These are phyloP conservation scores for Cystofilobasidium capitatum DNA, from an alignment of 768 basidiomycete genomes.

Conservation along the genomic window DNA sequence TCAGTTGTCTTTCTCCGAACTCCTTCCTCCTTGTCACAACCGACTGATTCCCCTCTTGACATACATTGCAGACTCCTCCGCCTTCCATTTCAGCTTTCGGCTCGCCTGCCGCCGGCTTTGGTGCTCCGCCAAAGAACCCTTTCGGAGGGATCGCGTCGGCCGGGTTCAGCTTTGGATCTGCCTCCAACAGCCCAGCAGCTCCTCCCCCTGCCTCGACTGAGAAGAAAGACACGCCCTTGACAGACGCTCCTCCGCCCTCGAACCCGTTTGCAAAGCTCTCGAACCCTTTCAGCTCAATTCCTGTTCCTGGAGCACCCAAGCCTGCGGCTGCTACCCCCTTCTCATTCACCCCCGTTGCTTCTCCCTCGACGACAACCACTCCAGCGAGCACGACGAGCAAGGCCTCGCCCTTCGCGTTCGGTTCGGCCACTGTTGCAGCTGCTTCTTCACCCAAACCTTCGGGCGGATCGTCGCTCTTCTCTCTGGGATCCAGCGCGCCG, in stretches of 20 bases:
- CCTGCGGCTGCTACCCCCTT: conserved; percentile 3
- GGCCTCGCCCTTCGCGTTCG: conserved; percentile 1
- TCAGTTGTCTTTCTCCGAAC: not conserved
- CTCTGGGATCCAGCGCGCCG: not conserved
- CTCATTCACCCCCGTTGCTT: not conserved
- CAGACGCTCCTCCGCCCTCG: not conserved
- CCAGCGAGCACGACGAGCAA: not conserved
- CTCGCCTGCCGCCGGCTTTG: not conserved
- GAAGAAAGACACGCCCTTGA: not conserved
- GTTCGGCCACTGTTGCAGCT: not conserved
- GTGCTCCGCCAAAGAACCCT: conserved; percentile 1
- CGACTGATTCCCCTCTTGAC: not conserved
- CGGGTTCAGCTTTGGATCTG: conserved; percentile 13
- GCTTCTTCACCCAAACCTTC: not conserved
- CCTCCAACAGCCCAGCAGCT: conserved; percentile 7
- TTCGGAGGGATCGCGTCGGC: conserved; percentile 11
- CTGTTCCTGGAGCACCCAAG: conserved; percentile 15
- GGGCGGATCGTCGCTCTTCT: not conserved
- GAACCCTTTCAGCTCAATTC: conserved; percentile 12
- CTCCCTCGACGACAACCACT: not conserved
- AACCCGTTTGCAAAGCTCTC: conserved; percentile 12
- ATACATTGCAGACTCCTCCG: not conserved
- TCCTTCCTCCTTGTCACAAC: not conserved
- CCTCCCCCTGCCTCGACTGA: not conserved
- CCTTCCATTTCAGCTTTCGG: conserved; percentile 10